phyloP scores from a whole-genome alignment of 1,139 yeast genomes.

The Saccharomycopsis crataegensis region DNA sequence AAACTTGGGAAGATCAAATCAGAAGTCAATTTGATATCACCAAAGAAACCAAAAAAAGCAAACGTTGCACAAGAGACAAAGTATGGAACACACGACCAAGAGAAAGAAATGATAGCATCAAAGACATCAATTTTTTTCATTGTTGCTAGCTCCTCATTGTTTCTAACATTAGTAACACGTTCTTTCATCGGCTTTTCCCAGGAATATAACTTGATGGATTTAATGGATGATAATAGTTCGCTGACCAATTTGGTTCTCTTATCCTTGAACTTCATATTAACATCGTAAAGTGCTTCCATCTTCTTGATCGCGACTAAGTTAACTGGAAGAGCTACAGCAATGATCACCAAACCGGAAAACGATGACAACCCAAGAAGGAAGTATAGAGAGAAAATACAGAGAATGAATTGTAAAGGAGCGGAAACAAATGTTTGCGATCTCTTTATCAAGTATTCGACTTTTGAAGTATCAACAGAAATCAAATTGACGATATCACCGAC shows the following conservation, averaged over 20 bases:
- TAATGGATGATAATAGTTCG: slow-evolving; percentile 57
- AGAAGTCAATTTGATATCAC: slow-evolving; percentile 51
- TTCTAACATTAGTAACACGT: slow-evolving; percentile 42
- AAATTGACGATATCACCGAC: slow-evolving; percentile 54
- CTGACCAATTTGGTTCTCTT: slow-evolving; percentile 47
- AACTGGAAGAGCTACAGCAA: slow-evolving; percentile 51
- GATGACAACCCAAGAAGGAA: slow-evolving; percentile 55
- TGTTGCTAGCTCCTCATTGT: slow-evolving; percentile 43
- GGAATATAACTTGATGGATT: slow-evolving; percentile 63
- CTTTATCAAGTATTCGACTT: slow-evolving; percentile 46
- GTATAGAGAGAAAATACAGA: slow-evolving; percentile 51
- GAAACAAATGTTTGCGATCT: slow-evolving; percentile 48
- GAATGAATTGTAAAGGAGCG: slow-evolving; percentile 49
- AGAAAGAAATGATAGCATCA: slow-evolving; percentile 42
- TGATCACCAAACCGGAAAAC: slow-evolving; percentile 49
- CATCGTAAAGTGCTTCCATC: slow-evolving; percentile 42
- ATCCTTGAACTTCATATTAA: slow-evolving; percentile 66
- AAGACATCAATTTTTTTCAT: slow-evolving; percentile 38
- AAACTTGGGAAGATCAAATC: slow-evolving; percentile 71
- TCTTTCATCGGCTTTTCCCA: slow-evolving; percentile 65
- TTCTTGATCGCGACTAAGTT: slow-evolving; percentile 44
- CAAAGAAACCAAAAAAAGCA: slow-evolving; percentile 40
- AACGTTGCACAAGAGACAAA: slow-evolving; percentile 60
- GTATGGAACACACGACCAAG: slow-evolving; percentile 63
- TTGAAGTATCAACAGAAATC: slow-evolving; percentile 51